phyloP scores from a whole-genome alignment of 108 stramenopile species.

The Cyclotella kingstonii region DNA sequence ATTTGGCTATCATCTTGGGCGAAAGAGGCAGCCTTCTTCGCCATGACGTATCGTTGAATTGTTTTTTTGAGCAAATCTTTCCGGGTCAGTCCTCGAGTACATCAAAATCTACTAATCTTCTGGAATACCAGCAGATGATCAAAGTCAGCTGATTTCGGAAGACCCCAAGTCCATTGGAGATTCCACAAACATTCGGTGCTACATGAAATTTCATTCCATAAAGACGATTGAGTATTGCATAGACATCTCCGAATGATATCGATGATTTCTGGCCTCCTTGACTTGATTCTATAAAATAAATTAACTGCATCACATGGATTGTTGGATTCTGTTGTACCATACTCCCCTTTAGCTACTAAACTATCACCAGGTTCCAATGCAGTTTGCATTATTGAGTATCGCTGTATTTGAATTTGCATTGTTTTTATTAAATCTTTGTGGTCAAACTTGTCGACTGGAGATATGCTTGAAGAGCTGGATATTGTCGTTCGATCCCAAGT shows the following conservation, averaged over 20 bases:
- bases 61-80: conserved; percentile 74
- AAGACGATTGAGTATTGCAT: conserved; percentile 9
- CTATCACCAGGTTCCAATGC: too few species aligned
- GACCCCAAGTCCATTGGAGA: conserved; percentile 43
- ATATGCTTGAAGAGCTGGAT: too few species aligned
- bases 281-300: conserved; percentile 36
- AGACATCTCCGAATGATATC: conserved; percentile 23
- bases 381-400: not conserved
- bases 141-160: conserved; percentile 32
- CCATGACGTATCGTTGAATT: conserved; percentile 46
- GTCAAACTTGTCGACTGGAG: conserved; percentile 2
- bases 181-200: conserved; percentile 21
- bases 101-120: conserved; percentile 40
- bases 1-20: not conserved
- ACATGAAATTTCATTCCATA: conserved; percentile 21
- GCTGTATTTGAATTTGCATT: conserved; percentile 27
- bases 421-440: conserved; percentile 28
- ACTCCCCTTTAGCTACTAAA: too few species aligned
- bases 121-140: conserved; percentile 38
- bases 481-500: not conserved
- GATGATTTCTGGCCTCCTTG: conserved; percentile 29
- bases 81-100: conserved; percentile 41
- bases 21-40: not conserved
- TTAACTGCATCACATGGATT: not conserved
- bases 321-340: too few species aligned